Percentiles rank a stretch among this genome's conserved stretches.
These are phyloP conservation scores for Diaporthe sp. DNA, from an alignment of 2,329 filamentous ascomycete species.

Conservation along the genomic window DNA sequence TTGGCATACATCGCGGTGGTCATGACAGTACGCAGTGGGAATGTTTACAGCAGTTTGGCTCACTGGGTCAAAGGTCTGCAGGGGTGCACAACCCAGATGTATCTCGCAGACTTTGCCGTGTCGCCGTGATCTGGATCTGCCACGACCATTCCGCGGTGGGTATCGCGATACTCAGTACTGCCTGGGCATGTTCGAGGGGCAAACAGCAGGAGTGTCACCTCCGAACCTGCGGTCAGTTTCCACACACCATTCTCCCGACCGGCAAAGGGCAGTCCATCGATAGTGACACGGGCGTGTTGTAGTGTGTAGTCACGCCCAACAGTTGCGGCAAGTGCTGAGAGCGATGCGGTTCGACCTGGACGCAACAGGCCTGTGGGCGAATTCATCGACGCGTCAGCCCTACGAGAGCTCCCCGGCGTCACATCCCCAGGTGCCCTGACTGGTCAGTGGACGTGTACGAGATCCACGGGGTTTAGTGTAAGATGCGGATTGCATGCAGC, in stretches of 20 bases:
- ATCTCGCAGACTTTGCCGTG: neutral
- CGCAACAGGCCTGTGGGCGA: neutral
- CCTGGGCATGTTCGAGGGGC: neutral
- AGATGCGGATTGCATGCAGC: slow-evolving; percentile 6
- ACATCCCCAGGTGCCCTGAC: neutral
- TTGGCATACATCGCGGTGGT: neutral
- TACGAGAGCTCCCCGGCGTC: neutral
- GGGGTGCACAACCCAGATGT: neutral
- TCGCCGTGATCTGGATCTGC: neutral
- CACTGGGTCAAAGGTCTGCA: neutral
- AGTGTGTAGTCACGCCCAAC: neutral
- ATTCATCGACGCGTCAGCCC: slow-evolving; percentile 5
- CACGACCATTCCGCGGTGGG: neutral
- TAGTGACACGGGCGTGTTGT: neutral
- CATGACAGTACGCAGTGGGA: neutral
- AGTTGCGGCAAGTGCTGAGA: neutral
- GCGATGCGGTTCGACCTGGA: neutral
- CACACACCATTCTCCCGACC: neutral
- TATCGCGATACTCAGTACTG: neutral
- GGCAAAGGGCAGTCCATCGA: neutral
- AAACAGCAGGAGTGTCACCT: neutral
- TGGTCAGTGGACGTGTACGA: neutral
- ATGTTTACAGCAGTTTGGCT: neutral
- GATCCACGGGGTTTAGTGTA: slow-evolving; percentile 6
- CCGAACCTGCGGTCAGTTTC: neutral